Evolutionary conservation across 345 rosid species (phyloP), one percentile per base, ranked within the genome.

Genomic region (Arabis hirsuta): DNA sequence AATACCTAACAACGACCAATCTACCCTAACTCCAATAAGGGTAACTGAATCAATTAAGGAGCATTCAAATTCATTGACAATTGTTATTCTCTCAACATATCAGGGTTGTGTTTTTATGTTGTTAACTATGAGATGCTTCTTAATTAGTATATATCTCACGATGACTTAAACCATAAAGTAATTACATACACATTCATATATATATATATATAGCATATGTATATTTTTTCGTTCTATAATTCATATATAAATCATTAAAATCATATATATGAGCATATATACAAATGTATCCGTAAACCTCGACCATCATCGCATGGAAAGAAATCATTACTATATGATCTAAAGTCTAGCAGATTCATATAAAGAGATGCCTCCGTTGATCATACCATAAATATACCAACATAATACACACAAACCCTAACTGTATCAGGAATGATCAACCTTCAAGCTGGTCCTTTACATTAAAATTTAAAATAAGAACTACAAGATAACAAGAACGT

Each of bases 341-440:
- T 54, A 44, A 55, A 8, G 6, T 55, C 3, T 54, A 62, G 7
- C 12, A 14, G 19, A 55, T 3, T 29, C 13, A 42, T 19, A 41
- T 27, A 38, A 14, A 41, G 62, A 53, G 55, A 8, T 53, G 39
- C 47, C 2, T 62, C 62, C 39, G 6, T 7, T 42, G 26, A 12
- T 55, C 76, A 63, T 32, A 32, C 39, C 53, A 39, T 13, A 39
- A 42, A 13, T 44, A 72, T 52, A 62, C 52, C 2, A 14, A 31
- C 51, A 48, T n/a, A 41, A 50, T 16, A 61, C 36, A 54, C 69
- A 65, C 7, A 46, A 73, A 6, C 73, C 78, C 78, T 74, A 66
- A 57, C 62, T 31, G n/a, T 42, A 42, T 67, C 12, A 60, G 12
- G 12, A 60, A 51, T 36, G 41, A 36, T 9, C 32, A 71, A 26